phyloP scores from a whole-genome alignment of 257 asterid species.

The Nicotiana knightiana region DNA sequence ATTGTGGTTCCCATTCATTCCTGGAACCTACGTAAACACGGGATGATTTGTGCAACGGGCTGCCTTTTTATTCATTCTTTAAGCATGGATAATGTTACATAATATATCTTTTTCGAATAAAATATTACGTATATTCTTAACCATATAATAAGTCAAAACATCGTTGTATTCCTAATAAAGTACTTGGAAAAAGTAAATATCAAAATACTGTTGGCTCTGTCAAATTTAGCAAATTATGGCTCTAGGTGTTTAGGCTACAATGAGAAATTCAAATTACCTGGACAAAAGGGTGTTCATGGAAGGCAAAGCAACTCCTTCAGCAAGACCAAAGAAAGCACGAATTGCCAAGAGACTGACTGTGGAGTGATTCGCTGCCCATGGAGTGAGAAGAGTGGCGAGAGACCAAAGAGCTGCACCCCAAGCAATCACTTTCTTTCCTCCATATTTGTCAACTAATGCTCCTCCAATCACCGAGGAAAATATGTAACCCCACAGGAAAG shows the following conservation, averaged over 20 bases:
- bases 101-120: background rate
- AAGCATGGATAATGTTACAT: background rate
- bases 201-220: background rate
- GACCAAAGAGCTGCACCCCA: conserved; percentile 98
- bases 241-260: background rate
- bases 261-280: conserved; percentile 35
- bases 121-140: background rate
- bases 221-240: background rate
- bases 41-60: too few relatives aligned
- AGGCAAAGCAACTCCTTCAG: conserved; percentile 96
- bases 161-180: background rate
- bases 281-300: conserved; percentile 88
- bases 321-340: conserved; percentile 88
- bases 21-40: too few relatives aligned
- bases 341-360: conserved; percentile 69
- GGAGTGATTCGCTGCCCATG: conserved; percentile 95
- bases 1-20: background rate
- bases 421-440: conserved; percentile 77
- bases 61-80: background rate
- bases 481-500: conserved; percentile 98
- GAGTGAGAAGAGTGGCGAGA: conserved; percentile 85
- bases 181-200: background rate
- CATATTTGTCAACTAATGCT: conserved; percentile 85
- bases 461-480: conserved; percentile 88
- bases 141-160: background rate